Percentiles rank a stretch among this genome's conserved stretches.
These are phyloP conservation scores for Phytopythium cucurbitacearum DNA, from an alignment of 352 stramenopile genomes.

Conservation along the genomic window DNA sequence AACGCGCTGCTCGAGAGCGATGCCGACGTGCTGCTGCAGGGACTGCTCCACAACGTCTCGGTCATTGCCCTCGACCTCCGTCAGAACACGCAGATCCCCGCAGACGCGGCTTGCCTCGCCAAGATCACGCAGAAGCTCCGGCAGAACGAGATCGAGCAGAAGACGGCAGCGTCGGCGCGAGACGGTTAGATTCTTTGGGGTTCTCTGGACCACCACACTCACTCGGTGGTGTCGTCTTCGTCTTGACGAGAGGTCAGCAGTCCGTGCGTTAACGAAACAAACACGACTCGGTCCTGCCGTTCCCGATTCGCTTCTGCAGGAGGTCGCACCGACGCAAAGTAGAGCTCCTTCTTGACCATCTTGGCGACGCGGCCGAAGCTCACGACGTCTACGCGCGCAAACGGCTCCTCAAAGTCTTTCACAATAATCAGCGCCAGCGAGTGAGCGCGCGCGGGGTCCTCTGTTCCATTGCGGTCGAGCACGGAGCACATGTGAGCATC, in stretches of 20 bases:
- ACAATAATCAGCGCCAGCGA: constrained; percentile 51
- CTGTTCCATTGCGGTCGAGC: constrained; percentile 10
- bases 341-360: constrained; percentile 70
- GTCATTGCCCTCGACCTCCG: constrained; percentile 73
- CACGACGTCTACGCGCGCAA: constrained; percentile 46
- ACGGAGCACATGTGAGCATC: no score
- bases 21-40: constrained; percentile 47
- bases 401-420: constrained; percentile 33
- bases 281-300: constrained; percentile 25
- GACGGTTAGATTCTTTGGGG: background rate
- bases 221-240: constrained; percentile 2
- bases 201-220: background rate
- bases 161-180: constrained; percentile 14
- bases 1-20: constrained; percentile 72
- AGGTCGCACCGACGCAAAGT: constrained; percentile 38
- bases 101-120: constrained; percentile 46
- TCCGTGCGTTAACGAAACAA: constrained; percentile 57
- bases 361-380: constrained; percentile 64
- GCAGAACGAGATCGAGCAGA: constrained; percentile 68
- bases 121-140: constrained; percentile 69
- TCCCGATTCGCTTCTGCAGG: background rate
- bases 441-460: constrained; percentile 34
- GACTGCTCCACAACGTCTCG: constrained; percentile 52
- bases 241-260: constrained; percentile 41
- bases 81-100: constrained; percentile 67